Conservation (phyloP, 2,329 filamentous ascomycete genomes). For the Cladosporium sp. region DNA sequence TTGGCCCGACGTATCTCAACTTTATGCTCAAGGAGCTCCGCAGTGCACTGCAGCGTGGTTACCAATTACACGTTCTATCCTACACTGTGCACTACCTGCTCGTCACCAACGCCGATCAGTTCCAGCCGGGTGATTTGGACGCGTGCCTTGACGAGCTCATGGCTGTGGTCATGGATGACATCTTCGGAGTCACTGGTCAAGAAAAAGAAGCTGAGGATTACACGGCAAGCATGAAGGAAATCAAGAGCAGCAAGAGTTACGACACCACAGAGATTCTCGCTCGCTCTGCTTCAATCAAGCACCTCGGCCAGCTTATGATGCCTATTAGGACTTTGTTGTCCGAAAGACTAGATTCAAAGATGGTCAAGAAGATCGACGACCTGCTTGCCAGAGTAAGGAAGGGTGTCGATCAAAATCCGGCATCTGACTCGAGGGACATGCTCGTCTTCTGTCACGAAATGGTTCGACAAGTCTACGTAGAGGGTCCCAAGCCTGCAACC, state of each 20-base stretch:
- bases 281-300: conserved; percentile 72
- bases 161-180: conserved; percentile 91
- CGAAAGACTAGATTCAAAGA: conserved; percentile 79
- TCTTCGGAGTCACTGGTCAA: conserved; percentile 87
- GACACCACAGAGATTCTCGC: conserved; percentile 95
- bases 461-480: conserved; percentile 75
- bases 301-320: conserved; percentile 71
- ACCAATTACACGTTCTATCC: conserved; percentile 91
- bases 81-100: conserved; percentile 93
- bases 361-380: conserved; percentile 87
- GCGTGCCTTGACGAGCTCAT: conserved; percentile 80
- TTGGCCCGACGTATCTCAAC: conserved; percentile 80
- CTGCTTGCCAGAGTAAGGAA: conserved; percentile 78
- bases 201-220: conserved; percentile 98
- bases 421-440: conserved; percentile 74
- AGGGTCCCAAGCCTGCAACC: conserved; percentile 41
- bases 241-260: conserved; percentile 97
- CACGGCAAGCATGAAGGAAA: conserved; percentile 91
- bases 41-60: conserved; percentile 78
- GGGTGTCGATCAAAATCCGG: conserved; percentile 79
- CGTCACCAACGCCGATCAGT: conserved; percentile 69
- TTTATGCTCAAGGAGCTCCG: conserved; percentile 93
- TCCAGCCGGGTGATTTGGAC: conserved; percentile 80
- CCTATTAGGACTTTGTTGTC: conserved; percentile 77
- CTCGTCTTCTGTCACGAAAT: conserved; percentile 95